Evolutionary conservation across 2,329 filamentous ascomycete species (phyloP), one percentile per base, ranked within the genome.

Genomic region (Colletotrichum camelliae): DNA sequence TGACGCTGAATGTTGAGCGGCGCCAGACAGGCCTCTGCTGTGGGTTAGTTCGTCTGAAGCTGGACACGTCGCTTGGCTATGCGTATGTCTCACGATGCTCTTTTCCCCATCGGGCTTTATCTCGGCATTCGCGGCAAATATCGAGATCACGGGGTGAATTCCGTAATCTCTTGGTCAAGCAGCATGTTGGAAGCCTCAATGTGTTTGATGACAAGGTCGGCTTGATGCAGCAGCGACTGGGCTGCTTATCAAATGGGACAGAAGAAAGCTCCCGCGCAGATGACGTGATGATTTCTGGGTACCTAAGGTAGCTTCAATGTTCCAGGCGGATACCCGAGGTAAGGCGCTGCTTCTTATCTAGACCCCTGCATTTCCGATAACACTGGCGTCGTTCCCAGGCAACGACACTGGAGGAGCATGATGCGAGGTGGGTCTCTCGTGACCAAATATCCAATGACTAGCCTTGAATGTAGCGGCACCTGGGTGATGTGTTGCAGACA

Each of bases 321-420:
- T 24, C 43, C 29, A 37, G n/a, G 48, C 61, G 68, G 68, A 67
- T 67, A 67, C 61, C 62, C 72, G 62, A 24, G 72, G 72, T 55
- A 64, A 16, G 37, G 70, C 48, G 62, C 57, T 24, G 39, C 18
- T 21, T n/a, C 39, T 64, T 71, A 71, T 71, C 60, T 24, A 21
- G 21, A 65, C 39, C 68, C 60, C 37, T 24, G 60, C 55, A 57
- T 21, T 31, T 5, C 31, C 35, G 68, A 71, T 65, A 71, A 65
- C 13, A 35, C 21, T 21, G 39, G 29, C 18, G 27, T 39, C 37
- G 37, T 62, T 33, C 48, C 67, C 39, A 70, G 67, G 67, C 57
- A 70, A 70, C 67, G 58, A 43, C 24, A 39, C 21, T 52, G 65
- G 43, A 67, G 65, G 29, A 52, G 52, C 21, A 62, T 55, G 18